Percentiles rank a stretch among this genome's conserved stretches.
These are phyloP conservation scores for Vitis cinerea DNA, from an alignment of 164 flowering plant genomes.

Conservation along the genomic window DNA sequence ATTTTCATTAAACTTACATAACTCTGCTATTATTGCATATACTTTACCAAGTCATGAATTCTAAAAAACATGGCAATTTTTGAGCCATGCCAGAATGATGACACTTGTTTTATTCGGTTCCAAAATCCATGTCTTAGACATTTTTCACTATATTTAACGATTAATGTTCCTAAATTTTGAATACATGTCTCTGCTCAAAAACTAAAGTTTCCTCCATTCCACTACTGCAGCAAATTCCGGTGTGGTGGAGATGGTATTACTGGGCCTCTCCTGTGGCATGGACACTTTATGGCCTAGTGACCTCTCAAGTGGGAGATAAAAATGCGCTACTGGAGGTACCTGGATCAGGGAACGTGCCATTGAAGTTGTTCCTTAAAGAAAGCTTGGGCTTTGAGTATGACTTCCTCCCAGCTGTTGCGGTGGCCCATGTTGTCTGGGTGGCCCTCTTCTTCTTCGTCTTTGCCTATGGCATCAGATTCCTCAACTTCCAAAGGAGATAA, in stretches of 20 bases:
- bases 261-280: conserved; percentile 79
- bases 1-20: too few species aligned
- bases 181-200: not conserved
- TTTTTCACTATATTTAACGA: too few species aligned
- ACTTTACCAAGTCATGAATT: too few species aligned
- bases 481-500: conserved; percentile 78
- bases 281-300: conserved; percentile 70
- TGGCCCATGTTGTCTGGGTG: conserved; percentile 56
- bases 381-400: conserved; percentile 51
- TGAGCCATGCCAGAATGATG: too few species aligned
- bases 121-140: too few species aligned
- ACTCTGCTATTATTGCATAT: too few species aligned
- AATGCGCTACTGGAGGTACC: conserved; percentile 36
- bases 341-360: conserved; percentile 26
- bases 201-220: not conserved
- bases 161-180: too few species aligned
- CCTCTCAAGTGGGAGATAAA: conserved; percentile 62
- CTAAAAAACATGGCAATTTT: too few species aligned
- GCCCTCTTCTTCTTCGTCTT: conserved; percentile 58
- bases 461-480: conserved; percentile 66
- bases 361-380: conserved; percentile 43
- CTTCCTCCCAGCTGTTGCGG: conserved; percentile 63
- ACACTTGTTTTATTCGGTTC: too few species aligned
- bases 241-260: conserved; percentile 96
- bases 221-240: conserved; percentile 64